Evolutionary conservation across 345 rosid species (phyloP), one percentile per base, ranked within the genome.

Genomic region (Eucalyptus brandiana): DNA sequence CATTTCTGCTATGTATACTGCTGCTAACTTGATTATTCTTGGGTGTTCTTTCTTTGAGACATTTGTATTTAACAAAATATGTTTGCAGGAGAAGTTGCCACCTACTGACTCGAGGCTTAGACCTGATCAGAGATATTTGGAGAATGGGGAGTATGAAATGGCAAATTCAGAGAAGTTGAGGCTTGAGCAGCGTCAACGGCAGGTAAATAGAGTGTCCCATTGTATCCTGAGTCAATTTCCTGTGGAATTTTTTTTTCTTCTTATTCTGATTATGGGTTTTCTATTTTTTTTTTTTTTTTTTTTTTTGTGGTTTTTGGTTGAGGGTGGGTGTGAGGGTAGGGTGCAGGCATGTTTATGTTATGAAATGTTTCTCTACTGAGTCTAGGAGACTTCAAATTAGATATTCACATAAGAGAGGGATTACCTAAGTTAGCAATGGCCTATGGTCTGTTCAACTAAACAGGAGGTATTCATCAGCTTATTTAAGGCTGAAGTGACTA

Each of bases 71-170:
- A 80, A 37, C 30, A 40, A 24, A 34, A 40, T 86, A 15, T 16
- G 28, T 91, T 87, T 91, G 40, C 88, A 97, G 99, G 99, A 96
- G 90, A 97, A 90, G 89, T 89, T 98, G 92, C 99, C 99, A 26
- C 99, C 99, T 17, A 98, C 99, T 34, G 99, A 98, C 93, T 98
- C 99, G 17, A 96, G 99, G 93, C 95, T 97, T 53, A 92, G 99
- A 91, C 99, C 99, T 10, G 99, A 98, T 91, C 99, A 98, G 89
- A 93, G 97, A 87, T 93, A 91, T 91, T 92, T 98, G 87, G 99
- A 97, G 91, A 97, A 96, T 28, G 99, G 99, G 88, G 98, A 96
- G 92, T 98, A 92, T 91, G 99, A 98, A 91, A 94, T 96, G 97
- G 99, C 99, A 49, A 98, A 98, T 93, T 91, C 98, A 56, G 99